Percentiles rank a stretch among this genome's conserved stretches.
Conservation (phyloP, 2,329 filamentous ascomycete species). For the Hypocrella siamensis region DNA sequence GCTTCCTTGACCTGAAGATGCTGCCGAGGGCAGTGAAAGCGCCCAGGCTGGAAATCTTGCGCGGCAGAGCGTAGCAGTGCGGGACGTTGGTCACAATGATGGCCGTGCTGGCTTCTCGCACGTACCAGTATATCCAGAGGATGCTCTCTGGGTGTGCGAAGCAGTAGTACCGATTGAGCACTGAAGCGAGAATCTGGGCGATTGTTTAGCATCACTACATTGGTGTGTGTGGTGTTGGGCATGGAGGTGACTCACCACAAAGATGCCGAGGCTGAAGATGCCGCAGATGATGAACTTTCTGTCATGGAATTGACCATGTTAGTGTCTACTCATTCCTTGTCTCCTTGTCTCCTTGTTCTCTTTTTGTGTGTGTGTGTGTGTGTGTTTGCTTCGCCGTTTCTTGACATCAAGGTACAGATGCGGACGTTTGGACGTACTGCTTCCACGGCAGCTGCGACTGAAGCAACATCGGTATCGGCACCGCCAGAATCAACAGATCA, state of each 20-base stretch:
- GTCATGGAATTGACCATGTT: background rate
- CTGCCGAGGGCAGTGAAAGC: slow-evolving; percentile 1
- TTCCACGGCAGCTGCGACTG: slow-evolving; percentile 2
- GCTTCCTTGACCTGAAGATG: background rate
- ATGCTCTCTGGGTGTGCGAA: slow-evolving; percentile 10
- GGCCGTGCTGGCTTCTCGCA: slow-evolving; percentile 34
- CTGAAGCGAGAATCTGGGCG: slow-evolving; percentile 19
- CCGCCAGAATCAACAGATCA: slow-evolving; percentile 2
- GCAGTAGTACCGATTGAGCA: slow-evolving; percentile 31
- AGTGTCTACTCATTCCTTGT: no score
- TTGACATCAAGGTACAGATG: no score
- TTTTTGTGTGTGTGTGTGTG: no score
- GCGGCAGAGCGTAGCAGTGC: slow-evolving; percentile 8
- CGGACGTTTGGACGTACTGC: no score
- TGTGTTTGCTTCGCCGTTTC: no score
- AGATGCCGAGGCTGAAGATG: slow-evolving; percentile 34
- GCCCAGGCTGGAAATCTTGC: slow-evolving; percentile 1
- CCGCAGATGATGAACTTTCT: slow-evolving; percentile 6
- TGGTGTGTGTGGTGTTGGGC: no score
- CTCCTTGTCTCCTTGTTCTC: no score
- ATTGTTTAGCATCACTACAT: no score
- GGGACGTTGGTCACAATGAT: slow-evolving; percentile 38
- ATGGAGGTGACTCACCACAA: slow-evolving; percentile 16
- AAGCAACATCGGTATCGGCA: slow-evolving; percentile 2
- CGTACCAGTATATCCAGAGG: slow-evolving; percentile 34